Base-by-base conservation (phyloP, 2,329 filamentous ascomycete species). In the Fusarium sp. region DNA sequence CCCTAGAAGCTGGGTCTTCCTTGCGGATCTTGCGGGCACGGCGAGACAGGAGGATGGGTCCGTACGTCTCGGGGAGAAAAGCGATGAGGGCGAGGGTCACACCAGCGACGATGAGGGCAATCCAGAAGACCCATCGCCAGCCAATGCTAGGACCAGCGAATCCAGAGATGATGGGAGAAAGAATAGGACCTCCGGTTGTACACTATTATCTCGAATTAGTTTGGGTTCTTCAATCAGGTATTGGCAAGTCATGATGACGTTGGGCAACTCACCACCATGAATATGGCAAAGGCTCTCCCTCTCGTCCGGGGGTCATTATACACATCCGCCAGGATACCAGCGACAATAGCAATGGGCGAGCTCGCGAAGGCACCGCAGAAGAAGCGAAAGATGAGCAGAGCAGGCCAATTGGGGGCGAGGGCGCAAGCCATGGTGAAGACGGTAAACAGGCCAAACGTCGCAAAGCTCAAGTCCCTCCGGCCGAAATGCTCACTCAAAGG, bases 61-160 rank as follows among this genome's bases (percentile, higher is more conserved):
- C 87, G 74, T 88, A 92, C 1, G 90, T 92, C 80, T 93, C 91
- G 18, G 91, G 92, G 66, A 94, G 86, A 69, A 92, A 86, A n/a
- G 90, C 66, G 16, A 94, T 82, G 1, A 91, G 83, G 3, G 91
- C 80, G 81, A 92, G 86, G 2, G 91, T 91, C 0, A 82, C 82
- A 29, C 88, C 92, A 3, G 92, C 93, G 64, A 94, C 85, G 20
- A 95, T 93, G 18, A 94, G 84, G 16, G 85, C 91, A 27, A 94
- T 87, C 89, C 92, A 94, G 78, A 93, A 93, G 2, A 88, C 83
- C 92, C 92, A 94, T 47, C 90, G 87, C 92, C 92, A 94, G 29
- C 88, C 88, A 29, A 92, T 86, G 2, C 85, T 86, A 2, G 85
- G 79, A 1, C 89, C 85, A 42, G 89, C 87, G 81, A 88, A 93